Conservation (phyloP, 345 rosid genomes). For the Salix suchowensis region DNA sequence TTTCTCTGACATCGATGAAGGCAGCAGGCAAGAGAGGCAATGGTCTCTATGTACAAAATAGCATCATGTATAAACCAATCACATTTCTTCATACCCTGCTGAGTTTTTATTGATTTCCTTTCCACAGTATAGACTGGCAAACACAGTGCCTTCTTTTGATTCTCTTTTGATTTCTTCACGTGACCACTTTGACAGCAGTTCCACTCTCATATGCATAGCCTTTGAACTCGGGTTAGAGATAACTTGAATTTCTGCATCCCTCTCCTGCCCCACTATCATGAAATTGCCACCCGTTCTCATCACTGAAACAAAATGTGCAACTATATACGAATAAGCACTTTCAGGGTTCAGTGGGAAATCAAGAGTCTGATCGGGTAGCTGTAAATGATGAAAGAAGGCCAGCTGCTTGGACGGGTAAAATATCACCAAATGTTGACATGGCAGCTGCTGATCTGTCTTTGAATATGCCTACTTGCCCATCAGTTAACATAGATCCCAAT, state of each 20-base stretch:
- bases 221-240: not conserved
- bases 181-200: not conserved
- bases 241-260: not conserved
- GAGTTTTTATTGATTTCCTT: not conserved
- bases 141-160: not conserved
- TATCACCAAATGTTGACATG: slow-evolving; percentile 95
- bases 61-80: not conserved
- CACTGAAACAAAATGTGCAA: not conserved
- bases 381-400: slow-evolving; percentile 98
- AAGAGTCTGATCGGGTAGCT: slow-evolving; percentile 41
- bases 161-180: not conserved
- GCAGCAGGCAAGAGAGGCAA: not conserved
- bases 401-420: slow-evolving; percentile 88
- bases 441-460: slow-evolving; percentile 94
- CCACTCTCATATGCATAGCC: not conserved
- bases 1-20: not conserved
- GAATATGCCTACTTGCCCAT: slow-evolving; percentile 96
- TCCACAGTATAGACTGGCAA: not conserved
- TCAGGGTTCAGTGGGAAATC: not conserved
- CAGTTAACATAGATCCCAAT: slow-evolving; percentile 85
- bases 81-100: not conserved
- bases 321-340: not conserved
- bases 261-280: not conserved
- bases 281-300: not conserved
- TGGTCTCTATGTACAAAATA: not conserved